A percentile compares a stretch with the other conserved stretches of the same genome.
phyloP scores from a whole-genome alignment of 768 basidiomycete genomes.

The Kwoniella newhampshirensis region DNA sequence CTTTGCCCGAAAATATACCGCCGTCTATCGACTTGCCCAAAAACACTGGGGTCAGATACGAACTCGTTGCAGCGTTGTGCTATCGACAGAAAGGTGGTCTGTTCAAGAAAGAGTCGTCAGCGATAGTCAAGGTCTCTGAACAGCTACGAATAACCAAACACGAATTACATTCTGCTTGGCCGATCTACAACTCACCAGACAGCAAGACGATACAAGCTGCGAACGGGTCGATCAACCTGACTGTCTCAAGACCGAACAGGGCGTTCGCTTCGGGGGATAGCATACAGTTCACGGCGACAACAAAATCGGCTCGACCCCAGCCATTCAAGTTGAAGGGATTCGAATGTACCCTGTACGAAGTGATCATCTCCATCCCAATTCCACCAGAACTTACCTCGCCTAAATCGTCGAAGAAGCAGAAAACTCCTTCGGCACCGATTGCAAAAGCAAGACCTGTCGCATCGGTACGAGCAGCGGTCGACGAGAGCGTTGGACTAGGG shows the following conservation, averaged over 20 bases:
- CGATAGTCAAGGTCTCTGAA: conserved; percentile 66
- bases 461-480: conserved; percentile 57
- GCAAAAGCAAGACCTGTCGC: conserved; percentile 63
- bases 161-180: conserved; percentile 90
- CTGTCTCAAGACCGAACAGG: conserved; percentile 70
- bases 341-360: conserved; percentile 76
- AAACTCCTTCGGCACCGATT: conserved; percentile 59
- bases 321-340: conserved; percentile 77
- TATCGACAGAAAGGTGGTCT: conserved; percentile 82
- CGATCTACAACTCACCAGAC: conserved; percentile 60
- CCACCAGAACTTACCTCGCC: conserved; percentile 51
- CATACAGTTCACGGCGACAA: conserved; percentile 67
- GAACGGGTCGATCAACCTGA: conserved; percentile 71
- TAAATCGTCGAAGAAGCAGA: conserved; percentile 48
- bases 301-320: conserved; percentile 69
- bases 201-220: conserved; percentile 53
- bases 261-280: conserved; percentile 87
- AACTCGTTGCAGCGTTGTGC: conserved; percentile 82
- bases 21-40: conserved; percentile 72
- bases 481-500: conserved; percentile 68
- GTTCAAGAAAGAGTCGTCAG: conserved; percentile 74
- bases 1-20: conserved; percentile 88
- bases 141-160: conserved; percentile 86
- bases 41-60: conserved; percentile 81
- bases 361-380: conserved; percentile 70